These are phyloP conservation scores for Protomyces arabidopsidicola DNA, from an alignment of 1,139 yeast species.

Conservation along the genomic window DNA sequence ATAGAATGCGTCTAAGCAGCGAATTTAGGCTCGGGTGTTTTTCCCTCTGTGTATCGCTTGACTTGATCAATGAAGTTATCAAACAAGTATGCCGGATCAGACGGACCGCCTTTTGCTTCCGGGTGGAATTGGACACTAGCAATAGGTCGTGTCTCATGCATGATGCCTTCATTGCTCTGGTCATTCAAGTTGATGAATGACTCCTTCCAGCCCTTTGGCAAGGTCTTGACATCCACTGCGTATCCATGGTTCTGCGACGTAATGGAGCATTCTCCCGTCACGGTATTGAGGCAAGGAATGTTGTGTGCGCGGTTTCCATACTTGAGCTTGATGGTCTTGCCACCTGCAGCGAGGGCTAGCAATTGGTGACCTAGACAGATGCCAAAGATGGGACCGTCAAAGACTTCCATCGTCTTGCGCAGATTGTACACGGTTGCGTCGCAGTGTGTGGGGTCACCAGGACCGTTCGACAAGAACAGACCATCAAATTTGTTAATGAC, in stretches of 20 bases:
- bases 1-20: conserved; percentile 6
- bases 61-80: conserved; percentile 43
- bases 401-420: conserved; percentile 62
- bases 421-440: conserved; percentile 70
- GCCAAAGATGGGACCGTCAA: conserved; percentile 86
- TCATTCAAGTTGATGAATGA: conserved; percentile 91
- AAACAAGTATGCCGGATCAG: conserved; percentile 82
- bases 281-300: conserved; percentile 87
- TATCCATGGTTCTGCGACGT: conserved; percentile 98
- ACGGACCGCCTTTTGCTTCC: conserved; percentile 98
- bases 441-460: conserved; percentile 98
- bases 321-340: conserved; percentile 80
- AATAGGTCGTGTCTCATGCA: conserved; percentile 75
- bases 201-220: conserved; percentile 73
- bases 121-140: conserved; percentile 98
- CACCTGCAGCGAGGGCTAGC: conserved; percentile 90
- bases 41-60: conserved; percentile 12
- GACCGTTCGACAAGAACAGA: conserved; percentile 90
- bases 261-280: conserved; percentile 89
- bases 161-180: conserved; percentile 95
- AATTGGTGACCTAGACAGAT: conserved; percentile 96
- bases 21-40: conserved; percentile 11
- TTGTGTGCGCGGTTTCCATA: conserved; percentile 99
- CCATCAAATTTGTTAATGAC: conserved; percentile 93
- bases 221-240: conserved; percentile 80